These are phyloP conservation scores for Poterioochromonas sp. DNA, from an alignment of 352 stramenopile genomes.

Conservation along the genomic window DNA sequence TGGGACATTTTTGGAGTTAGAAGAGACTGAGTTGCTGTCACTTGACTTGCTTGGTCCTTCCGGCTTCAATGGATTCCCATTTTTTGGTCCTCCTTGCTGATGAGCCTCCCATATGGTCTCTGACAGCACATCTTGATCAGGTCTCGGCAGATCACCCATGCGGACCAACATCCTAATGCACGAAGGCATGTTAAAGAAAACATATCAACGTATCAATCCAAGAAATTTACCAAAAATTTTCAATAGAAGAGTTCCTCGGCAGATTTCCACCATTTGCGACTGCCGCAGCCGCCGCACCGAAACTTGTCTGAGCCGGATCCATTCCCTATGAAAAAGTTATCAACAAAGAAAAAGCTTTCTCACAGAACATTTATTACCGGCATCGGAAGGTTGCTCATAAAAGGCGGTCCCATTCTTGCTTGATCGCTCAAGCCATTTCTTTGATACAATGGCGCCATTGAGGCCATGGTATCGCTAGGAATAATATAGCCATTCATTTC, in stretches of 20 bases:
- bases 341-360: background rate
- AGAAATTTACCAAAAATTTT: conserved; percentile 28
- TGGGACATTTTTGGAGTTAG: no score
- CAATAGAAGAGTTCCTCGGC: conserved; percentile 27
- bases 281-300: background rate
- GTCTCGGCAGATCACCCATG: conserved; percentile 12
- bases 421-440: background rate
- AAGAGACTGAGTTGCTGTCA: no score
- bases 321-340: background rate
- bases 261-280: background rate
- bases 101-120: background rate
- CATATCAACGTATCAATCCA: background rate
- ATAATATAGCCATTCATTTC: background rate
- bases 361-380: background rate
- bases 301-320: background rate
- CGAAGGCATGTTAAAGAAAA: background rate
- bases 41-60: no score
- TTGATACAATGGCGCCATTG: background rate
- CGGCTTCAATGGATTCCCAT: no score
- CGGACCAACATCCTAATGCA: conserved; percentile 39
- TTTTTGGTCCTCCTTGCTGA: no score
- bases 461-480: background rate
- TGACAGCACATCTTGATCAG: conserved; percentile 6
- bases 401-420: background rate
- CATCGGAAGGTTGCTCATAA: background rate